Evolutionary conservation across 352 stramenopile species (phyloP).

Genomic region (Thraustochytrium aureum): DNA sequence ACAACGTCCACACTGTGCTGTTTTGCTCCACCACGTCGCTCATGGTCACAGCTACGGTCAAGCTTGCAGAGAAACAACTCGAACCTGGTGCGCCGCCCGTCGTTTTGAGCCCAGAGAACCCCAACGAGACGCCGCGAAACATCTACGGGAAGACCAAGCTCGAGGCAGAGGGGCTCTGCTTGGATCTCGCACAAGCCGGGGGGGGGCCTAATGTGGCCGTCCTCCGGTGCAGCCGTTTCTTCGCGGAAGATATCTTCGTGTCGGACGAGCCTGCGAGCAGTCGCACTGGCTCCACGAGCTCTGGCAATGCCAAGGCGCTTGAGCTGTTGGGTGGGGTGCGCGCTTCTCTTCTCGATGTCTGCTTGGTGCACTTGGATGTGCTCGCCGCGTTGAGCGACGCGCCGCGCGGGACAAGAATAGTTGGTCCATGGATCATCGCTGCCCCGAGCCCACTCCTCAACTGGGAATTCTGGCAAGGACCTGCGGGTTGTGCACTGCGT

Average conservation of each 20-base stretch:
- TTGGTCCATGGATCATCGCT: not conserved
- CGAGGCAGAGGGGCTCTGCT: not conserved
- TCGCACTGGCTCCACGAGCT: not conserved
- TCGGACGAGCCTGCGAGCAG: not conserved
- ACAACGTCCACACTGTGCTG: not conserved
- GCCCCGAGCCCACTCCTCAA: not conserved
- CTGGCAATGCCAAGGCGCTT: not conserved
- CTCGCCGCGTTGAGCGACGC: not conserved
- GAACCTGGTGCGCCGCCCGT: not conserved
- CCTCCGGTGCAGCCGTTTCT: not conserved
- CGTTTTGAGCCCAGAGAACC: not conserved
- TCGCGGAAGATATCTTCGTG: not conserved
- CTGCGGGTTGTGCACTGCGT: too few relatives aligned
- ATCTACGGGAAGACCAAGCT: not conserved
- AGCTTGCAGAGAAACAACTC: not conserved
- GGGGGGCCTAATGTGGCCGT: not conserved
- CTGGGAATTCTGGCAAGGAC: not conserved
- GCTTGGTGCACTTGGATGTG: not conserved
- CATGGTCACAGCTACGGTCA: not conserved
- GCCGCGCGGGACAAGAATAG: not conserved
- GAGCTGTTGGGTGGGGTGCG: not conserved
- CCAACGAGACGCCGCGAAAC: not conserved
- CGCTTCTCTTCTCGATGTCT: not conserved
- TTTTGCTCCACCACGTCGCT: not conserved
- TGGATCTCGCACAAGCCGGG: not conserved